Conservation (phyloP, 257 asterid species). For the Penstemon davidsonii region DNA sequence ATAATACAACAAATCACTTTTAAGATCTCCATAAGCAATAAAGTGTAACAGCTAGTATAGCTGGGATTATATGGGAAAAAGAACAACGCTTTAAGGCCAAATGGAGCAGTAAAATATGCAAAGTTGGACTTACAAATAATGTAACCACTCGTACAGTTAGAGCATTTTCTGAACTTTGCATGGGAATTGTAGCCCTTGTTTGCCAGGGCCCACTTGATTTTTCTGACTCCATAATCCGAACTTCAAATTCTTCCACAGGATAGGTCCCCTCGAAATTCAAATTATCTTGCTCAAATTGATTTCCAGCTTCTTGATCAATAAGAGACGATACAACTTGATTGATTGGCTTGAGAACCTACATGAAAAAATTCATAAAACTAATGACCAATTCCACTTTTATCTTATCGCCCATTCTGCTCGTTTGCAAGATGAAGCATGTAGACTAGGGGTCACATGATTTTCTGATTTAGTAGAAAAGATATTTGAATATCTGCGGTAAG, state of each 20-base stretch:
- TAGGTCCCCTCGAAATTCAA: slow-evolving; percentile 73
- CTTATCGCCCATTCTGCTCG: slow-evolving; percentile 2
- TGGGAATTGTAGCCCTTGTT: slow-evolving; percentile 75
- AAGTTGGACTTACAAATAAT: slow-evolving; percentile 67
- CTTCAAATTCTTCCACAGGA: slow-evolving; percentile 91
- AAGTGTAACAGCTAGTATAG: neutral
- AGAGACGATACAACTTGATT: slow-evolving; percentile 90
- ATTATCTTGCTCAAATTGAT: slow-evolving; percentile 75
- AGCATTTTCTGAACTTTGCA: slow-evolving; percentile 97
- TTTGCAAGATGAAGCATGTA: slow-evolving; percentile 22
- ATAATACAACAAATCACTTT: slow-evolving; percentile 12
- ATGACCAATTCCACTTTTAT: slow-evolving; percentile 8
- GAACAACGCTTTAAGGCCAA: neutral
- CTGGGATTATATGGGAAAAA: slow-evolving; percentile 2
- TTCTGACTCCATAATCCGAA: slow-evolving; percentile 93
- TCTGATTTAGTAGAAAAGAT: slow-evolving; percentile 17
- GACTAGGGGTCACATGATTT: slow-evolving; percentile 9
- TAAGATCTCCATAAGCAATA: neutral
- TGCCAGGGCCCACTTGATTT: slow-evolving; percentile 89
- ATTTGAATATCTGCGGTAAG: neutral
- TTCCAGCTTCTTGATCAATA: slow-evolving; percentile 91
- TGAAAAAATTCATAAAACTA: slow-evolving; percentile 22
- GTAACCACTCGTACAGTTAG: slow-evolving; percentile 90
- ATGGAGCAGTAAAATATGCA: slow-evolving; percentile 29
- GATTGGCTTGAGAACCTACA: slow-evolving; percentile 78